A percentile compares a stretch with the other conserved stretches of the same genome.
phyloP scores from a whole-genome alignment of 805 yeast genomes.

The Candida odintsovae region DNA sequence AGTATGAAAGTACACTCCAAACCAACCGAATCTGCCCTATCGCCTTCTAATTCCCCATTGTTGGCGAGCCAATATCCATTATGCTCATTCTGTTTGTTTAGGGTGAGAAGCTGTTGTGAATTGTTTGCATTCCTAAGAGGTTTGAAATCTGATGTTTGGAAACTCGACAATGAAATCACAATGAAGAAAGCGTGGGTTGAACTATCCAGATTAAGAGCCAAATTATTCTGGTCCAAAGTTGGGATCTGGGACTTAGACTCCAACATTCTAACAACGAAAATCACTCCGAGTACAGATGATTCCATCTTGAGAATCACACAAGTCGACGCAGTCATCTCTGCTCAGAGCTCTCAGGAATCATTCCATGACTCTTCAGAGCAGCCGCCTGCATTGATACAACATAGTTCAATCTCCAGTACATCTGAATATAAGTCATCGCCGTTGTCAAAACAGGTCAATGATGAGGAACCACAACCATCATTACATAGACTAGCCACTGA shows the following conservation, averaged over 20 bases:
- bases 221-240: conserved; percentile 76
- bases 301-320: neutral
- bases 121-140: conserved; percentile 71
- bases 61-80: conserved; percentile 52
- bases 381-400: neutral
- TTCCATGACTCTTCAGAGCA: neutral
- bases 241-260: conserved; percentile 66
- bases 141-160: conserved; percentile 52
- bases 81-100: conserved; percentile 75
- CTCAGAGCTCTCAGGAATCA: conserved; percentile 12
- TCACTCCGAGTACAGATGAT: conserved; percentile 17
- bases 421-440: conserved; percentile 15
- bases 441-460: conserved; percentile 7
- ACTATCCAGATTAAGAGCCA: conserved; percentile 55
- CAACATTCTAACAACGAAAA: conserved; percentile 29
- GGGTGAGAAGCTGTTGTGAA: conserved; percentile 79
- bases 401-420: neutral
- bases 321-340: neutral
- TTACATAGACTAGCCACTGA: neutral
- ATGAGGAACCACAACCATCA: neutral
- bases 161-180: conserved; percentile 39
- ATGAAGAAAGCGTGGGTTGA: conserved; percentile 58
- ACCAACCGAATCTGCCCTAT: conserved; percentile 8
- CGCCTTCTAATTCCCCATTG: conserved; percentile 16
- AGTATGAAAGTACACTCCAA: conserved; percentile 45